Evolutionary conservation across 202 grass and related monocot genomes (phyloP).

Genomic region (Hordeum pubiflorum): DNA sequence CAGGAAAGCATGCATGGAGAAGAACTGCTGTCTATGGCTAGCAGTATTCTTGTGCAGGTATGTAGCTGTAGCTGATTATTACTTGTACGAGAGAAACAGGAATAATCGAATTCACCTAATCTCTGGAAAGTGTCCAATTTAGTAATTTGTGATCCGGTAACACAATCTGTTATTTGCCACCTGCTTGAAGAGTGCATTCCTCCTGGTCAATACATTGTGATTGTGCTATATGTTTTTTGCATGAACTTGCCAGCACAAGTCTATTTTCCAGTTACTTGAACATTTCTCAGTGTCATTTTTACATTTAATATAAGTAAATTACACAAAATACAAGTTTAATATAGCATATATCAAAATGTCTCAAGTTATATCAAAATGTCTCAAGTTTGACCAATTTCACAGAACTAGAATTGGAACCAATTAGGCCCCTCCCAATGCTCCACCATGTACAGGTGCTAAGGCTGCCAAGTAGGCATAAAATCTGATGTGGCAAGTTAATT

Average conservation of each 20-base stretch:
- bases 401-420: not conserved
- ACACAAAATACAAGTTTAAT: not conserved
- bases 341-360: not conserved
- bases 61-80: constrained; percentile 11
- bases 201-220: not conserved
- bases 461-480: too few species aligned
- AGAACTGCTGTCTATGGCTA: constrained; percentile 85
- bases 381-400: not conserved
- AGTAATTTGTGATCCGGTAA: not conserved
- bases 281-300: constrained; percentile 6
- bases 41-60: constrained; percentile 79
- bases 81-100: not conserved
- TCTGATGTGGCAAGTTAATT: too few species aligned
- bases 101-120: not conserved
- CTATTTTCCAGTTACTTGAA: constrained; percentile 1
- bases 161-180: not conserved
- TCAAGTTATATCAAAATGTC: not conserved
- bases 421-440: too few species aligned
- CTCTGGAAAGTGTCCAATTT: not conserved
- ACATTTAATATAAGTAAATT: constrained; percentile 4
- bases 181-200: not conserved
- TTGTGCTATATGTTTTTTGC: not conserved
- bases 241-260: not conserved
- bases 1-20: constrained; percentile 95
- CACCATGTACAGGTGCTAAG: too few species aligned